A percentile compares a stretch with the other conserved stretches of the same genome.
Evolutionary conservation across 768 basidiomycete genomes (phyloP).

Genomic region (Mycena galopus): DNA sequence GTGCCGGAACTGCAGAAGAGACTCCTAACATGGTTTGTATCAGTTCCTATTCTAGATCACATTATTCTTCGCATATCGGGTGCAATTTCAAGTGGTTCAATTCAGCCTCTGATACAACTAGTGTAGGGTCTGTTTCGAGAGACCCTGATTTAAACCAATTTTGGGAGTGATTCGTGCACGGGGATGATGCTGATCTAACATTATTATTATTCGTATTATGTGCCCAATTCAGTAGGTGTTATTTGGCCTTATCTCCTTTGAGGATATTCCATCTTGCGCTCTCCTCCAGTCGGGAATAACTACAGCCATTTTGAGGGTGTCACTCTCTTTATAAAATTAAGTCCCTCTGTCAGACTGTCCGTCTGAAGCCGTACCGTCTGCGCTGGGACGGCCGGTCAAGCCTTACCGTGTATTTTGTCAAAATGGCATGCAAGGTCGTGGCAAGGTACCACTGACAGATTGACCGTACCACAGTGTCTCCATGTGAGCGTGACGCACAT

Average conservation of each 20-base stretch:
- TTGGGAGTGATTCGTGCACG: neutral
- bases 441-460: constrained; percentile 6
- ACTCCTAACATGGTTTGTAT: no score
- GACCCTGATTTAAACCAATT: no score
- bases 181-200: neutral
- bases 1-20: no score
- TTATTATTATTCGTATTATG: neutral
- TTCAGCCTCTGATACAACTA: no score
- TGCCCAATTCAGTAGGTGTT: neutral
- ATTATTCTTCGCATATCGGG: no score
- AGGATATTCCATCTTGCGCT: neutral
- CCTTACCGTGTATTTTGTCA: neutral
- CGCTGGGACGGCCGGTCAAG: constrained; percentile 1
- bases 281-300: neutral
- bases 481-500: constrained; percentile 10
- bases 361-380: neutral
- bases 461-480: constrained; percentile 9
- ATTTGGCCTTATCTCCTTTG: constrained; percentile 1
- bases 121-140: no score
- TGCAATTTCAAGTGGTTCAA: no score
- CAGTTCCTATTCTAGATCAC: no score
- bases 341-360: no score
- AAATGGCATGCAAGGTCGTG: constrained; percentile 8
- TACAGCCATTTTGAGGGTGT: neutral
- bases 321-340: no score